These are phyloP conservation scores for Colletotrichum orchidophilum DNA, from an alignment of 2,329 filamentous ascomycete species.

Conservation along the genomic window DNA sequence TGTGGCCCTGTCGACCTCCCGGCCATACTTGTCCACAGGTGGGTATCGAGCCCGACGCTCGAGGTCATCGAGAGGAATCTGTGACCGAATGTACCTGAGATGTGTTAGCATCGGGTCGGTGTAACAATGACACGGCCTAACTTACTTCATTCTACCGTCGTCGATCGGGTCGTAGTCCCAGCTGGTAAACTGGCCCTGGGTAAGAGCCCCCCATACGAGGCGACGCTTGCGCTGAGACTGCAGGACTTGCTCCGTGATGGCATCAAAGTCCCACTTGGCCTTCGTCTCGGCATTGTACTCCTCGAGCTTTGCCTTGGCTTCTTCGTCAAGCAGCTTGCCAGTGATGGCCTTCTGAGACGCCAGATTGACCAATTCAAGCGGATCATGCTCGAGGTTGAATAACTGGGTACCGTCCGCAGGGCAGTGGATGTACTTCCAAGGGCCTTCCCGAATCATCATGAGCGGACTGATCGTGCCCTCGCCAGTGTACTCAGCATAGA, in stretches of 20 bases:
- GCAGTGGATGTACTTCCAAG: slow-evolving; percentile 92
- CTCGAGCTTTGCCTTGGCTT: slow-evolving; percentile 60
- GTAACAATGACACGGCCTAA: slow-evolving; percentile 37
- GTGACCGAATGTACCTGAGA: slow-evolving; percentile 82
- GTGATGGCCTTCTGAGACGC: slow-evolving; percentile 51
- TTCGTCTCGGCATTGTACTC: slow-evolving; percentile 79
- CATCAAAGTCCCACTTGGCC: slow-evolving; percentile 81
- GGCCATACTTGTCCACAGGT: slow-evolving; percentile 65
- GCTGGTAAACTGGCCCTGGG: slow-evolving; percentile 76
- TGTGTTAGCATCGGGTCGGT: slow-evolving; percentile 44
- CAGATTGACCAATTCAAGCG: slow-evolving; percentile 80
- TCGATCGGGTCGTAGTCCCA: slow-evolving; percentile 88
- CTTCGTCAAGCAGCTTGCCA: slow-evolving; percentile 51
- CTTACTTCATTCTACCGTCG: slow-evolving; percentile 73
- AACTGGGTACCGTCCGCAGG: slow-evolving; percentile 86
- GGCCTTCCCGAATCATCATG: slow-evolving; percentile 91
- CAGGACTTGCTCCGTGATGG: slow-evolving; percentile 79
- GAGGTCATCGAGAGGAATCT: slow-evolving; percentile 82
- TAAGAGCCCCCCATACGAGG: slow-evolving; percentile 82
- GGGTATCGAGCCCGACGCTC: slow-evolving; percentile 81
- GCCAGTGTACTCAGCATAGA: slow-evolving; percentile 95
- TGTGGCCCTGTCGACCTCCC: slow-evolving; percentile 50
- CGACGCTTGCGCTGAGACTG: slow-evolving; percentile 81
- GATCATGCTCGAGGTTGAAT: slow-evolving; percentile 81
- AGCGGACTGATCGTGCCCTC: slow-evolving; percentile 89